Base-by-base conservation (phyloP, 805 yeast genomes). In the Candida awuae region DNA sequence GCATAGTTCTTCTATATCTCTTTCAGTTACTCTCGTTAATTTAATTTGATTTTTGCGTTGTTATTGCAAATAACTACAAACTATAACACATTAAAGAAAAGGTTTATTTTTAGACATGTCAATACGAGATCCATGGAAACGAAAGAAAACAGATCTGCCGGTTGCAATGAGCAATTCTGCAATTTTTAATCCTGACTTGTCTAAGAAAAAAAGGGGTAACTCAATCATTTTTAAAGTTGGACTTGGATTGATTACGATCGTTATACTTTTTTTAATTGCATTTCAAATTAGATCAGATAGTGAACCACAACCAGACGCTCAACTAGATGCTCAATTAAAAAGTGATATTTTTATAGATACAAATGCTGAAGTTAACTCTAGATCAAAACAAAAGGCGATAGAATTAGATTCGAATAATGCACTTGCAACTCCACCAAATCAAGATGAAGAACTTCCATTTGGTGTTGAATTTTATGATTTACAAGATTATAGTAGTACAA, bases 401-500 rank as follows among this genome's bases (percentile, higher is more conserved):
- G 32, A 30, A 28, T 15, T n/a, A 4, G 43, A 35, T 22, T 33
- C 43, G 4, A 40, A 35, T 34, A 34, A 14, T 23, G 40, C 44
- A 15, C 28, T 41, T 22, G 39, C 38, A n/a, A 16, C 28, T 9
- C 43, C 44, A n/a, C 45, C 48, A 21, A 36, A 41, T 35, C 49
- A 44, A 43, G 34, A 34, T 14, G 20, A 27, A 8, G 35, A 30
- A 13, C 28, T 44, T 14, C 48, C 46, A 8, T 12, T 35, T 14
- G 39, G 22, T 23, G 48, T 45, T 22, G 48, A 80, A 38, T 66
- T 61, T 41, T 81, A 76, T 51, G 90, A 83, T 50, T 63, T 83
- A 47, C 66, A 66, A 41, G 68, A 74, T 29, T 82, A 66, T 51
- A 61, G 56, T 34, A 88, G 87, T 2, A 47, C 70, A 1, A 52